Evolutionary conservation across 805 yeast genomes (phyloP).

Genomic region (Saccharomyces eubayanus): DNA sequence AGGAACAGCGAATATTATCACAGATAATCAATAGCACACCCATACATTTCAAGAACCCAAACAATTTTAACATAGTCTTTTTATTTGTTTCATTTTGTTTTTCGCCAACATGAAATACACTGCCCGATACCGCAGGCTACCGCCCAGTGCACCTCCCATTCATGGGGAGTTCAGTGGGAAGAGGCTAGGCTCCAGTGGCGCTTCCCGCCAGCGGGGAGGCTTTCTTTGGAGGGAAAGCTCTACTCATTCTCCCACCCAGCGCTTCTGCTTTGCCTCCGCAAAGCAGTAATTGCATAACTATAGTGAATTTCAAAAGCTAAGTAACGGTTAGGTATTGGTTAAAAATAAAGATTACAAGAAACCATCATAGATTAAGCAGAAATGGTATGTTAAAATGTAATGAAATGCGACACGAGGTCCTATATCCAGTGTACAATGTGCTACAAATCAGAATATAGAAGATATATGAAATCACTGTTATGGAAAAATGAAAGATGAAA

Average conservation of each 20-base stretch:
- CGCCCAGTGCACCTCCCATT: not conserved
- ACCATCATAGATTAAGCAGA: slow-evolving; percentile 3
- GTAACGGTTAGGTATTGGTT: not conserved
- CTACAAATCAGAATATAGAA: not conserved
- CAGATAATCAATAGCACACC: not conserved
- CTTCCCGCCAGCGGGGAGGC: not conserved
- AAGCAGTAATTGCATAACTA: not conserved
- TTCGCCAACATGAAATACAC: not conserved
- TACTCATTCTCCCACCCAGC: not conserved
- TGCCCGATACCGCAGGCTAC: not conserved
- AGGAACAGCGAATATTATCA: no score
- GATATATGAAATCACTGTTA: not conserved
- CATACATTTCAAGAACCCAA: not conserved
- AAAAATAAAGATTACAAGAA: not conserved
- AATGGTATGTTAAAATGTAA: slow-evolving; percentile 6
- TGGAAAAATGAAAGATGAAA: not conserved
- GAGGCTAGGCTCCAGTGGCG: not conserved
- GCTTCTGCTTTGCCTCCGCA: not conserved
- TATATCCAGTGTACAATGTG: not conserved
- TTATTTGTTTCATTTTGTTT: not conserved
- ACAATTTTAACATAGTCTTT: not conserved
- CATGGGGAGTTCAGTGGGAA: not conserved
- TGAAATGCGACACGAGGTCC: not conserved
- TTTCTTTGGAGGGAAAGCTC: not conserved
- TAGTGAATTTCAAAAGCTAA: not conserved